Base-by-base conservation (phyloP, 2,329 filamentous ascomycete genomes). In the Fusarium pseudocircinatum region DNA sequence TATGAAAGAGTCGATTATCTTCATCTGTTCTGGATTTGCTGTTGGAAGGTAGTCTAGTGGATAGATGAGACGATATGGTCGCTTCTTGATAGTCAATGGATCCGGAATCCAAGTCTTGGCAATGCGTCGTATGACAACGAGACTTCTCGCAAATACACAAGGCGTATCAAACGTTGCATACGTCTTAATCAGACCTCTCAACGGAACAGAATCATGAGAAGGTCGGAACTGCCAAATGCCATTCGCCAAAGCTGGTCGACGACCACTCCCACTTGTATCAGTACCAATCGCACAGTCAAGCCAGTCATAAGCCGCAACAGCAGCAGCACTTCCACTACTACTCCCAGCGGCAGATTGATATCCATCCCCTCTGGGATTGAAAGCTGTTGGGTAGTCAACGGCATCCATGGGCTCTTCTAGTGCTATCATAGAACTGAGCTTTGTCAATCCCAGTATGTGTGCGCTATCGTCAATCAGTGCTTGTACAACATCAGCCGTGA, bases 261-360 rank as follows among this genome's bases (percentile, higher is more conserved):
- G 81, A 70, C 87, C 85, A 81, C 83, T 61, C 0, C 70, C 69
- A 2, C 65, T 70, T 3, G 69, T 66, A 36, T 72, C 72, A 8
- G 52, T 69, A 2, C 60, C 73, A 70, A 74, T 42, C 16, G 47
- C 50, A 9, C 58, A 47, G 13, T 86, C 85, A 3, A 86, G 77
- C 85, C 84, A 86, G 16, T 81, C 81, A 39, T 86, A 86, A 1
- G 81, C 78, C 3, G 80, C 82, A 6, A 85, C 69, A 2, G 81
- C 80, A 4, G 82, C 82, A 7, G 79, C 83, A 3, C 80, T 79
- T 0, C 83, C 84, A 0, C 81, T 79, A 1, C 82, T 88, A 0
- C 86, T 88, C 1, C 83, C 85, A 1, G 83, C 84, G 64, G 85
- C 81, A 9, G 82, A 80, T 61, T 85, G 82, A 52, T 87, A 87